Percentiles rank a stretch among this genome's conserved stretches.
phyloP scores from a whole-genome alignment of 2,329 filamentous ascomycete species.

The Phoma sp. region DNA sequence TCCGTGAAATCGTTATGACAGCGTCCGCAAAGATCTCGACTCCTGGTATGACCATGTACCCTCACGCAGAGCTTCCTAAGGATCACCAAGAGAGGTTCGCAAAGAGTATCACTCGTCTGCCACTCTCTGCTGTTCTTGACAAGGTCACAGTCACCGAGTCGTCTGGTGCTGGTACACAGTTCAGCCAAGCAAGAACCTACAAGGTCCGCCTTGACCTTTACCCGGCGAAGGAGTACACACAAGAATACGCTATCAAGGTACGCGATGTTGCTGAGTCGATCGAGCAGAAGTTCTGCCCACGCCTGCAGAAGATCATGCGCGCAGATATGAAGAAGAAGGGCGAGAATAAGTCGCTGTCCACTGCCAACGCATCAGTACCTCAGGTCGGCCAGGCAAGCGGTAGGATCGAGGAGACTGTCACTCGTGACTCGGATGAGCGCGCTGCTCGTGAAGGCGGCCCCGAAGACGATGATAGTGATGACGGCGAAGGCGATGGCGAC shows the following conservation, averaged over 20 bases:
- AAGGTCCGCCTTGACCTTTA: constrained; percentile 85
- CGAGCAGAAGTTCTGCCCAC: constrained; percentile 79
- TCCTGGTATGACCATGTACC: constrained; percentile 83
- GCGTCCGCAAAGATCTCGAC: constrained; percentile 89
- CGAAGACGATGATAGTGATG: constrained; percentile 78
- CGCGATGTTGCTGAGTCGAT: constrained; percentile 80
- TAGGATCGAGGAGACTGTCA: constrained; percentile 60
- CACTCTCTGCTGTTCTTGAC: constrained; percentile 83
- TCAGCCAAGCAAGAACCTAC: constrained; percentile 81
- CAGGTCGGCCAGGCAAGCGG: constrained; percentile 73
- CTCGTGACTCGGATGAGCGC: constrained; percentile 43
- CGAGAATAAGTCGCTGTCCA: constrained; percentile 63
- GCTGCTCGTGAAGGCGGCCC: constrained; percentile 59
- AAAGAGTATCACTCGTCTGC: constrained; percentile 88
- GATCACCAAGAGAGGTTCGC: constrained; percentile 80
- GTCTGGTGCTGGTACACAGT: constrained; percentile 73
- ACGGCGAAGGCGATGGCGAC: constrained; percentile 62
- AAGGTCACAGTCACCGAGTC: constrained; percentile 81
- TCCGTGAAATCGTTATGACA: constrained; percentile 98
- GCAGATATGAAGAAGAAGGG: constrained; percentile 82
- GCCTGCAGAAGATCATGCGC: constrained; percentile 73
- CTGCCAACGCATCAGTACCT: constrained; percentile 70
- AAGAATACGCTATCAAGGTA: constrained; percentile 83
- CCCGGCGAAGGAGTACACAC: constrained; percentile 79
- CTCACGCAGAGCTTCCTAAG: constrained; percentile 74